Evolutionary conservation across 2,329 filamentous ascomycete species (phyloP), one percentile per base, ranked within the genome.

Genomic region (Alternaria angustiovoidea): DNA sequence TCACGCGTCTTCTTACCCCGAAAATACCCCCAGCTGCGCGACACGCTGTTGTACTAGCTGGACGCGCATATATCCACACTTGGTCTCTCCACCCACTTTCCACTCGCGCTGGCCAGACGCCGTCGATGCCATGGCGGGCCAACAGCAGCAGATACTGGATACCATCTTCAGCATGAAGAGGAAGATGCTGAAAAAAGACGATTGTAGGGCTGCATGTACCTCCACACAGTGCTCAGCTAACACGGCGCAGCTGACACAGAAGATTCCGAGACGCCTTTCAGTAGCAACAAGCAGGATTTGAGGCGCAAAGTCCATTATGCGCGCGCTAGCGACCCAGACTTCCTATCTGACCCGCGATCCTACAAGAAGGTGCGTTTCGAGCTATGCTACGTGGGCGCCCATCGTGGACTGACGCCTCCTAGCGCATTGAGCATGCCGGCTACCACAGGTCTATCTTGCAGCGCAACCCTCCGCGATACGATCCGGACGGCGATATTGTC

Each of bases 221-320:
- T 46, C 32, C 14, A n/a, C 51, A 20, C 38, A 16, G 38, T 36
- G 36, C 22, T 39, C 54, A 14, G 60, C 72, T 75, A 49, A 75
- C 63, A 14, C 9, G 28, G 22, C 30, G 39, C 79, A 93, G 91
- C 92, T 63, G 91, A 94, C 75, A 92, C 90, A 59, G 92, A 94
- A 77, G 88, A 89, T 61, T 86, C 88, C 55, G 88, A 93, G 69
- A 85, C 89, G 61, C 84, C 86, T 69, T 86, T 86, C 69, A 90
- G 88, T 58, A 93, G 93, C 78, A 89, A 91, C 73, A 91, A 90
- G 62, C 88, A 92, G 78, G 94, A 94, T 76, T 83, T 94, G 46
- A 92, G 93, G 82, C 91, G 88, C 77, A 86, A 88, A 69, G 89
- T 91, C 44, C 86, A 88, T 68, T 91, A 91, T 74, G 86, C 91